A percentile compares a stretch with the other conserved stretches of the same genome.
Evolutionary conservation across 345 rosid genomes (phyloP).

Genomic region (Rhodamnia rubescens): DNA sequence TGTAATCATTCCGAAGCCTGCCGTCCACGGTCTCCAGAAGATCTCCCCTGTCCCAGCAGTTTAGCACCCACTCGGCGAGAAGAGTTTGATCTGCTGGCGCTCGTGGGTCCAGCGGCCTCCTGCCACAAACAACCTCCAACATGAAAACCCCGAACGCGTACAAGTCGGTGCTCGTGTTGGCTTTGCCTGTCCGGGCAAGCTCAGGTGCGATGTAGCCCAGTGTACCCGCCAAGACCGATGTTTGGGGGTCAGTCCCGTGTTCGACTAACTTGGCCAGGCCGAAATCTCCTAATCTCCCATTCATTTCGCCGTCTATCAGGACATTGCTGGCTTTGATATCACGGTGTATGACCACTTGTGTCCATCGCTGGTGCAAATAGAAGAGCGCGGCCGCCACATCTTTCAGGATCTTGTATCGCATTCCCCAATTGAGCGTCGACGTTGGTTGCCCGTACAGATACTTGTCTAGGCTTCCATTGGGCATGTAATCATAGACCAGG

Average conservation of each 20-base stretch:
- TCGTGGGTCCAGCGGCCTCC: neutral
- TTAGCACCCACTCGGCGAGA: neutral
- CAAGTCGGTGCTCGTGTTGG: neutral
- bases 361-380: neutral
- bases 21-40: neutral
- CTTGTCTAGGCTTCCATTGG: neutral
- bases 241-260: neutral
- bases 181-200: neutral
- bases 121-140: neutral
- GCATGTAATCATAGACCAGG: neutral
- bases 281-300: neutral
- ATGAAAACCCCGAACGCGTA: neutral
- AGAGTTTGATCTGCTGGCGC: neutral
- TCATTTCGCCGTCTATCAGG: neutral
- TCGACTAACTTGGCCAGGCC: neutral
- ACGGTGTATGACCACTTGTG: neutral
- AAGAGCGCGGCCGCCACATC: neutral
- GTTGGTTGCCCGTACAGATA: neutral
- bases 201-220: neutral
- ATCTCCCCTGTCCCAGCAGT: neutral
- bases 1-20: neutral
- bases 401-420: neutral
- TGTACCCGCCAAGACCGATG: neutral
- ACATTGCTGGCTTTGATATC: neutral
- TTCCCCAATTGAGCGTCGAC: neutral